These are phyloP conservation scores for Epichloe brachyelytri DNA, from an alignment of 2,329 filamentous ascomycete genomes.

Conservation along the genomic window DNA sequence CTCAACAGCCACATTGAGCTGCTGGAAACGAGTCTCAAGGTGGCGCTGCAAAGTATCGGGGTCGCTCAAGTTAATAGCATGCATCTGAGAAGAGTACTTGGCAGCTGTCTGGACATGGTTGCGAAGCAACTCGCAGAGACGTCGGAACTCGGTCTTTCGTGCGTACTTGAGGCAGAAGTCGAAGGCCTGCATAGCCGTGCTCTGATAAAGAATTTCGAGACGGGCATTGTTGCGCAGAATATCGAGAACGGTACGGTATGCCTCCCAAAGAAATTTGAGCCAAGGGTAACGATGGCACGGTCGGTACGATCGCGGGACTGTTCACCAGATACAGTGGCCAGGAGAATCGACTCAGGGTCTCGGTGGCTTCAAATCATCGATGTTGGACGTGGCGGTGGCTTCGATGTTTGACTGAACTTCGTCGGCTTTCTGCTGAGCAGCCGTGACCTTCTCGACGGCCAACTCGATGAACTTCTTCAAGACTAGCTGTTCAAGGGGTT, in stretches of 20 bases:
- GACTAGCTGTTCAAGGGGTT: constrained; percentile 48
- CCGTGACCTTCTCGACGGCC: constrained; percentile 89
- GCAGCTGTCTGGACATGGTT: constrained; percentile 98
- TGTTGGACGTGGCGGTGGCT: constrained; percentile 53
- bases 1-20: constrained; percentile 95
- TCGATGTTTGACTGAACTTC: constrained; percentile 84
- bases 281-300: constrained; percentile 93
- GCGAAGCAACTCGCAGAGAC: constrained; percentile 91
- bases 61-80: constrained; percentile 97
- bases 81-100: constrained; percentile 98
- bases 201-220: constrained; percentile 95
- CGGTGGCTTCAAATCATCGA: constrained; percentile 91
- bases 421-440: constrained; percentile 90
- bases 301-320: constrained; percentile 96
- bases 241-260: constrained; percentile 93
- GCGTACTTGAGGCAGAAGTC: constrained; percentile 98
- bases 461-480: constrained; percentile 97
- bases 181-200: constrained; percentile 94
- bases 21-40: constrained; percentile 94
- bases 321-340: constrained; percentile 95
- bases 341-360: constrained; percentile 94
- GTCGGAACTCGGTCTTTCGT: constrained; percentile 97
- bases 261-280: constrained; percentile 99
- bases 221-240: constrained; percentile 98
- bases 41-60: constrained; percentile 95